These are phyloP conservation scores for Diaporthe nobilis DNA, from an alignment of 2,329 filamentous ascomycete genomes.

Conservation along the genomic window DNA sequence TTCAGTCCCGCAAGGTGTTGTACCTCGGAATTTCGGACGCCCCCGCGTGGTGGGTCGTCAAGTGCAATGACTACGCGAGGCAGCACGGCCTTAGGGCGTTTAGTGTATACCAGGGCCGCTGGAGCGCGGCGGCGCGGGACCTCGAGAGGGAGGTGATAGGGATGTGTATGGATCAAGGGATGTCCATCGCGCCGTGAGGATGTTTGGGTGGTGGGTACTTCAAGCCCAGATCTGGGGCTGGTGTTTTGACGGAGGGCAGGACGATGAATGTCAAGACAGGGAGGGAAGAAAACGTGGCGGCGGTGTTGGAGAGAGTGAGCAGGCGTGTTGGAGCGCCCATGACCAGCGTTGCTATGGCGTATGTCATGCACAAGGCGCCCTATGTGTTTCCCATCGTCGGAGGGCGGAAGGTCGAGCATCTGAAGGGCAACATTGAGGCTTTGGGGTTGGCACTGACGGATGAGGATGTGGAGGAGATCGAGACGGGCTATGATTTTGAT, in stretches of 20 bases:
- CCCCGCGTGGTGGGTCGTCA: slow-evolving; percentile 77
- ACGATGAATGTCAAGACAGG: slow-evolving; percentile 57
- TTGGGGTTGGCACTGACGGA: slow-evolving; percentile 70
- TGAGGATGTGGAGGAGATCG: slow-evolving; percentile 77
- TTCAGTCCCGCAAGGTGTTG: slow-evolving; percentile 67
- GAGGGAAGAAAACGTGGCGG: slow-evolving; percentile 65
- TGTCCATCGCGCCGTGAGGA: slow-evolving; percentile 65
- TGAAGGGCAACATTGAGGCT: slow-evolving; percentile 79
- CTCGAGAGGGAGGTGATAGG: slow-evolving; percentile 78
- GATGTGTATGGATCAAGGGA: slow-evolving; percentile 73
- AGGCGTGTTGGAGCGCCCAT: slow-evolving; percentile 57
- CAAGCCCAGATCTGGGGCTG: slow-evolving; percentile 50
- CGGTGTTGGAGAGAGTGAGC: slow-evolving; percentile 65
- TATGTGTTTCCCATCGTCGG: slow-evolving; percentile 83
- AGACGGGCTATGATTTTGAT: slow-evolving; percentile 73
- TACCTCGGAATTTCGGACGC: slow-evolving; percentile 75
- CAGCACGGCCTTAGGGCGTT: slow-evolving; percentile 72
- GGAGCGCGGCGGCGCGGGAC: slow-evolving; percentile 71
- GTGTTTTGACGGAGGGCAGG: slow-evolving; percentile 52
- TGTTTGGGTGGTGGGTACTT: slow-evolving; percentile 60
- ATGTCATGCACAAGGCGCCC: slow-evolving; percentile 79
- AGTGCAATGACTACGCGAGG: slow-evolving; percentile 58
- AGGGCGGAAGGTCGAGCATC: slow-evolving; percentile 77
- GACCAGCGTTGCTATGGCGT: slow-evolving; percentile 74
- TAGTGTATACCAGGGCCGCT: slow-evolving; percentile 75